These are phyloP conservation scores for Beauveria scarabaeidicola DNA, from an alignment of 2,329 filamentous ascomycete genomes.

Conservation along the genomic window DNA sequence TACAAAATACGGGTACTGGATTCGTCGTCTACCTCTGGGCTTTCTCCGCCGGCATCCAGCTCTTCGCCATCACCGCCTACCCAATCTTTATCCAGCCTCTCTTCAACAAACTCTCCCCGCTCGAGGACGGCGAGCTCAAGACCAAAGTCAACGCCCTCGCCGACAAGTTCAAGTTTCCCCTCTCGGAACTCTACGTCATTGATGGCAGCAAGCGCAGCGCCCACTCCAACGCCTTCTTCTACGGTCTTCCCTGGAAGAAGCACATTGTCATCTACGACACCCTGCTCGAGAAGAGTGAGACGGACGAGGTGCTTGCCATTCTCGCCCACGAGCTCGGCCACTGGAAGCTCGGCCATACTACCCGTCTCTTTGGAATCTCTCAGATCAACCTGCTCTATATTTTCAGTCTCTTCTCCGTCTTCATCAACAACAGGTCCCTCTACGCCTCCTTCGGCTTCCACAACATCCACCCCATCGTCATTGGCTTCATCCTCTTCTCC, in stretches of 20 bases:
- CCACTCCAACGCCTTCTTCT: constrained; percentile 91
- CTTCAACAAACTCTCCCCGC: constrained; percentile 96
- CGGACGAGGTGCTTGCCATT: constrained; percentile 88
- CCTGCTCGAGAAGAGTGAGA: constrained; percentile 87
- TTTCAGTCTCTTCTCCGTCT: constrained; percentile 92
- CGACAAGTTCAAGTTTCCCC: constrained; percentile 76
- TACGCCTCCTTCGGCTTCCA: constrained; percentile 88
- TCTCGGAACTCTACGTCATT: constrained; percentile 90
- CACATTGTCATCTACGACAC: constrained; percentile 99
- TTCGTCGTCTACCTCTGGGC: constrained; percentile 99
- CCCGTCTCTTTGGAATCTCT: constrained; percentile 77
- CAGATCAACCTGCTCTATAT: constrained; percentile 93
- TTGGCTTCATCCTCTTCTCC: constrained; percentile 95
- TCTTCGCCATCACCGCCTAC: constrained; percentile 94
- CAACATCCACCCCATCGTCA: constrained; percentile 78
- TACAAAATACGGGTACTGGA: constrained; percentile 83
- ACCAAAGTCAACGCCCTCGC: constrained; percentile 78
- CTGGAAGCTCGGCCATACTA: constrained; percentile 94
- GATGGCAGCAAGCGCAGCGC: constrained; percentile 81
- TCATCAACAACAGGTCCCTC: constrained; percentile 88
- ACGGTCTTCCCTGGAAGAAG: constrained; percentile 97
- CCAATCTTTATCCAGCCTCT: constrained; percentile 87
- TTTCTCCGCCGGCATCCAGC: constrained; percentile 80
- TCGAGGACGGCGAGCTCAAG: constrained; percentile 82
- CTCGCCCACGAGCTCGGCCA: constrained; percentile 93